These are phyloP conservation scores for Suhomyces wounanorum DNA, from an alignment of 1,139 yeast species.

Conservation along the genomic window DNA sequence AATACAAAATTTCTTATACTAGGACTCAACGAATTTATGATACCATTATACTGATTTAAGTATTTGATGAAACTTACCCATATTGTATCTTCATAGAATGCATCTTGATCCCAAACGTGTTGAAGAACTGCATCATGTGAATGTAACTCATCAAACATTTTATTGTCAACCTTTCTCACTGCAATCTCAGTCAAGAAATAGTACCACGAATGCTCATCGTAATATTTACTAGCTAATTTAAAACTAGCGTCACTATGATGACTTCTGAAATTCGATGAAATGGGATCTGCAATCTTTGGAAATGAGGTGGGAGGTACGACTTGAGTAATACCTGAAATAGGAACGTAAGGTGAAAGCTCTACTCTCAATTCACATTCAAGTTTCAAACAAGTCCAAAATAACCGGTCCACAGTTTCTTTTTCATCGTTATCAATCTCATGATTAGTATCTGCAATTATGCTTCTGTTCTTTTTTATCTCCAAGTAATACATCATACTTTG, in stretches of 20 bases:
- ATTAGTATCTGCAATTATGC: constrained; percentile 7
- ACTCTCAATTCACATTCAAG: constrained; percentile 48
- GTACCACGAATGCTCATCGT: constrained; percentile 48
- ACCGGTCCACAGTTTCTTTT: constrained; percentile 35
- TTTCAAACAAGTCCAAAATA: constrained; percentile 50
- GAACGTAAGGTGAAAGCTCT: constrained; percentile 47
- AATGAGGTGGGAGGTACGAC: constrained; percentile 46
- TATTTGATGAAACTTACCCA: constrained; percentile 40
- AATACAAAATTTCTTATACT: constrained; percentile 36
- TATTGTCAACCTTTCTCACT: constrained; percentile 48
- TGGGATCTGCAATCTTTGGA: constrained; percentile 39
- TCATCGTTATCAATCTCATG: constrained; percentile 13
- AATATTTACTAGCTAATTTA: constrained; percentile 32
- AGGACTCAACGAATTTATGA: constrained; percentile 40
- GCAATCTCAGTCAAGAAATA: constrained; percentile 52
- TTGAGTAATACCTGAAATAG: constrained; percentile 43
- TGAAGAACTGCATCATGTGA: constrained; percentile 19
- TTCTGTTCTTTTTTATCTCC: constrained; percentile 14
- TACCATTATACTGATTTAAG: constrained; percentile 44
- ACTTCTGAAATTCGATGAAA: constrained; percentile 18
- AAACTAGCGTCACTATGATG: constrained; percentile 33
- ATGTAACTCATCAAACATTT: constrained; percentile 42
- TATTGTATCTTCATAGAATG: constrained; percentile 25
- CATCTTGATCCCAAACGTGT: constrained; percentile 31
- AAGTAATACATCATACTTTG: constrained; percentile 39